Conservation (phyloP, 2,329 filamentous ascomycete genomes). For the Microcyclospora pomicola region DNA sequence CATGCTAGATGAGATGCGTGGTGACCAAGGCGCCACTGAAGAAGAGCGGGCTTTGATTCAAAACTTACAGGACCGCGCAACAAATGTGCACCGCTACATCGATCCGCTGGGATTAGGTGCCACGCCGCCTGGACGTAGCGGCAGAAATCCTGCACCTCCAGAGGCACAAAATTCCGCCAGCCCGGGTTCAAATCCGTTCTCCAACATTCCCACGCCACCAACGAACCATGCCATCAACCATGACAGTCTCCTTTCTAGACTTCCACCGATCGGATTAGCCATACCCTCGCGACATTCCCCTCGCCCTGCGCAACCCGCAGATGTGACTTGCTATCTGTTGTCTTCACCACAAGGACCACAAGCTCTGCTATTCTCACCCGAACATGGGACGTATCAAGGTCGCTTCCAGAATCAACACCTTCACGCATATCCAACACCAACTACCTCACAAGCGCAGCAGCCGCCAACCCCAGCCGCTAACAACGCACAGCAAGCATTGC, state of each 20-base stretch:
- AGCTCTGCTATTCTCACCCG: slow-evolving; percentile 29
- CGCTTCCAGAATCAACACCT: not conserved
- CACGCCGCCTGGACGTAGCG: not conserved
- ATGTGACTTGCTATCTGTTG: slow-evolving; percentile 28
- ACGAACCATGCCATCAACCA: no score
- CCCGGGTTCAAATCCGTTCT: not conserved
- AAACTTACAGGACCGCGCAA: slow-evolving; percentile 11
- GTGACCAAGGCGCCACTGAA: slow-evolving; percentile 6
- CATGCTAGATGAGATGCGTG: slow-evolving; percentile 17
- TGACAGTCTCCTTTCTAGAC: not conserved
- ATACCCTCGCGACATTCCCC: not conserved
- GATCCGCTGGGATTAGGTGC: slow-evolving; percentile 9
- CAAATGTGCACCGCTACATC: slow-evolving; percentile 18
- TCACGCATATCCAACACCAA: not conserved
- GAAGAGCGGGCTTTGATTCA: slow-evolving; percentile 12
- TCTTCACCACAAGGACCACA: slow-evolving; percentile 33
- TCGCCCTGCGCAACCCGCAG: not conserved
- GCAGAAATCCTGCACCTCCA: not conserved
- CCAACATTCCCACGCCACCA: not conserved
- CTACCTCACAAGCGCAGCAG: not conserved
- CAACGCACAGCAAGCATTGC: not conserved
- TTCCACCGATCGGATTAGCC: not conserved
- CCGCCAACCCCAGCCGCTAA: not conserved
- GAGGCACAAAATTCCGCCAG: not conserved
- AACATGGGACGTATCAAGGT: slow-evolving; percentile 16